Evolutionary conservation across 2,329 filamentous ascomycete genomes (phyloP).

Genomic region (Botrytis cinerea): DNA sequence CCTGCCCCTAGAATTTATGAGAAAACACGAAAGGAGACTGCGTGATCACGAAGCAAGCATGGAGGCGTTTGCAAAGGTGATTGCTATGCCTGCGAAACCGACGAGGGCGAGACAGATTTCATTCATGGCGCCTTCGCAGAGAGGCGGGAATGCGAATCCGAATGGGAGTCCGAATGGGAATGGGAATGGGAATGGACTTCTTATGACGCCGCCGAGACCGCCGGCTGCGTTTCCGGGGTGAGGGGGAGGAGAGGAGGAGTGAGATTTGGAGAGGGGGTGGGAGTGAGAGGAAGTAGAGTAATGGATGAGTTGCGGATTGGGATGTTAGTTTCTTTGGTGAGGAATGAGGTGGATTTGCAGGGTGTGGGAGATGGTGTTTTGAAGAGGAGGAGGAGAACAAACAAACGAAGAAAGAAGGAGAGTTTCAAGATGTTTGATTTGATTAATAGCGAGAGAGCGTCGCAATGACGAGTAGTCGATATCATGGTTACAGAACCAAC

Average conservation of each 20-base stretch:
- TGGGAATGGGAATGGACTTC: not conserved
- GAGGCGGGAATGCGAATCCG: not conserved
- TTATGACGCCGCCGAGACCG: not conserved
- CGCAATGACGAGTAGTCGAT: not conserved
- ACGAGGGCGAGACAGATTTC: constrained; percentile 35
- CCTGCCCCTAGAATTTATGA: constrained; percentile 24
- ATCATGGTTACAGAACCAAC: no score
- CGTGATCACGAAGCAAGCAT: constrained; percentile 39
- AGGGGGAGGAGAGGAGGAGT: not conserved
- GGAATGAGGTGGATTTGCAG: not conserved
- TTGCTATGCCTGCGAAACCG: constrained; percentile 39
- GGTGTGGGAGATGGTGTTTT: not conserved
- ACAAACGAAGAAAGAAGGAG: not conserved
- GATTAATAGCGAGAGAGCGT: not conserved
- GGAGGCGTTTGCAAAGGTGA: constrained; percentile 41
- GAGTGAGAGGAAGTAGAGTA: not conserved
- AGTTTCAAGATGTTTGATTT: not conserved
- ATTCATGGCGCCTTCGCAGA: constrained; percentile 29
- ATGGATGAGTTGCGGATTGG: not conserved
- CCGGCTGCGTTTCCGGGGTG: not conserved
- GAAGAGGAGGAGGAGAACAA: not conserved
- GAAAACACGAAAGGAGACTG: constrained; percentile 32
- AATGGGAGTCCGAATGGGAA: not conserved
- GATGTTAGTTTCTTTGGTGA: not conserved
- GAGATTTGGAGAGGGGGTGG: not conserved